Percentiles rank a stretch among this genome's conserved stretches.
Conservation (phyloP, 371 early-diverging fungal species). For the Umbelopsis sp. region DNA sequence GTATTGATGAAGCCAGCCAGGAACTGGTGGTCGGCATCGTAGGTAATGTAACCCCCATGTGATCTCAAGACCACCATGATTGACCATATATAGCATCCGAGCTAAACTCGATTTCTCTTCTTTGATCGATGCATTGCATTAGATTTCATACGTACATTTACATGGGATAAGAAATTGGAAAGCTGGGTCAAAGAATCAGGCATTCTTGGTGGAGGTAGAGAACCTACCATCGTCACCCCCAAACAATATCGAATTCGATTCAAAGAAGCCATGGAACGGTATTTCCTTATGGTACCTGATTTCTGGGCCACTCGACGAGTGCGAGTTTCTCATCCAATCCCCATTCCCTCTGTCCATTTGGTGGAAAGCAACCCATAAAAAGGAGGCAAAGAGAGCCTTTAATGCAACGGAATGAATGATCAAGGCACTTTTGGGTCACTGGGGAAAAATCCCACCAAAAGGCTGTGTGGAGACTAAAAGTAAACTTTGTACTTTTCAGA, state of each 20-base stretch:
- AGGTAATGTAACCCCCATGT: conserved; percentile 47
- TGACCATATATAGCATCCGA: background rate
- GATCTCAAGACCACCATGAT: background rate
- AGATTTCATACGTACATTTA: conserved; percentile 95
- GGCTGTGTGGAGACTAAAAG: too few species aligned
- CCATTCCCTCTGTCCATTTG: background rate
- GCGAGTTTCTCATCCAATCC: background rate
- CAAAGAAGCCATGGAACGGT: conserved; percentile 88
- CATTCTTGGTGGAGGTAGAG: conserved; percentile 81
- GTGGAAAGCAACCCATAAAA: background rate
- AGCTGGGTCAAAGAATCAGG: conserved; percentile 94
- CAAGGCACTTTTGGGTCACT: too few species aligned
- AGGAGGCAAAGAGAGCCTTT: background rate
- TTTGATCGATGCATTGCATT: background rate
- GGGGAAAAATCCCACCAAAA: too few species aligned
- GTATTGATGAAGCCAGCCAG: conserved; percentile 79
- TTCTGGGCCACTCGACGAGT: conserved; percentile 44
- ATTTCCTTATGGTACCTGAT: conserved; percentile 80
- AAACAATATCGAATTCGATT: conserved; percentile 90
- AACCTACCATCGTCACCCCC: conserved; percentile 95
- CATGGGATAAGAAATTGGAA: conserved; percentile 96
- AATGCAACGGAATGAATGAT: too few species aligned
- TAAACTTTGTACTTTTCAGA: background rate
- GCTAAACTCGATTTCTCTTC: background rate
- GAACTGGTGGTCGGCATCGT: conserved; percentile 94